A percentile compares a stretch with the other conserved stretches of the same genome.
Evolutionary conservation across 257 asterid genomes (phyloP).

Genomic region (Striga asiatica): DNA sequence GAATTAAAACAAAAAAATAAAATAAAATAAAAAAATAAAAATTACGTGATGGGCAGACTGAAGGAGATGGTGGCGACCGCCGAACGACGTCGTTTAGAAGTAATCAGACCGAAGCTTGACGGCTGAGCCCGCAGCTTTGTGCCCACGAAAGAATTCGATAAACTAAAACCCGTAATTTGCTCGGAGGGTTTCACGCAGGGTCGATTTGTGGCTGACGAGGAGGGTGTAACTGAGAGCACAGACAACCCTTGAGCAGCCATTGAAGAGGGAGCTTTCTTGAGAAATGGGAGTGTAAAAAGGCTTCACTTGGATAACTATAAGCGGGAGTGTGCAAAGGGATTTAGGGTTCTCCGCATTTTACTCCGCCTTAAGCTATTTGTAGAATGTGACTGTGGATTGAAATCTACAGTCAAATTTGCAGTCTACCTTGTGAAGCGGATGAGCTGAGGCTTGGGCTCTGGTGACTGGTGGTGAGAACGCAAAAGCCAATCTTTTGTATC

Average conservation of each 20-base stretch:
- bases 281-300: neutral
- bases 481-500: too few relatives aligned
- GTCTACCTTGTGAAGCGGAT: neutral
- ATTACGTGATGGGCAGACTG: constrained; percentile 68
- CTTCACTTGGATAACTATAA: neutral
- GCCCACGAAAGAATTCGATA: constrained; percentile 34
- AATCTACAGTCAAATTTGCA: neutral
- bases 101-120: constrained; percentile 17
- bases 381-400: constrained; percentile 9
- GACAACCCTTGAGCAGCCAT: constrained; percentile 83
- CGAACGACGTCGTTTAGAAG: constrained; percentile 43
- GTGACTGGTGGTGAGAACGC: neutral
- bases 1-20: neutral
- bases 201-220: constrained; percentile 27
- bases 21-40: neutral
- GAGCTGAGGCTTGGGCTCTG: too few relatives aligned
- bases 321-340: neutral
- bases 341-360: neutral
- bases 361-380: neutral
- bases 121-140: constrained; percentile 32
- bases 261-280: constrained; percentile 4
- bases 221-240: constrained; percentile 28
- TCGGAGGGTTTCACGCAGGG: constrained; percentile 28
- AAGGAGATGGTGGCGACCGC: constrained; percentile 53
- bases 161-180: constrained; percentile 22